phyloP scores from a whole-genome alignment of 139 green algal genomes.

The Micractinium conductrix region DNA sequence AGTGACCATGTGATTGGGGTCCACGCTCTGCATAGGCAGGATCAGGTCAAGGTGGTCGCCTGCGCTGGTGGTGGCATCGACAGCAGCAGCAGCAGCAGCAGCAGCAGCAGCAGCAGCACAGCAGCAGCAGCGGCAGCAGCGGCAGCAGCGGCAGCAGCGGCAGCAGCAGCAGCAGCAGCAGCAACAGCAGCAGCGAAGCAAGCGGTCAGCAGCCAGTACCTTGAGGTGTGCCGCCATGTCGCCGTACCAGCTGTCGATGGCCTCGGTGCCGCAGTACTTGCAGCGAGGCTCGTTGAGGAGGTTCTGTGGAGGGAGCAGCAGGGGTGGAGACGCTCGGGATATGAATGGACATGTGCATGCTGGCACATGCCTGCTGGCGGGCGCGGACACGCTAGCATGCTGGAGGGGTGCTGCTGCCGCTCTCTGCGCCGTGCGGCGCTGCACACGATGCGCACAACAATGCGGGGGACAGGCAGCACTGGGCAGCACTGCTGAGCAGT shows the following conservation, averaged over 20 bases:
- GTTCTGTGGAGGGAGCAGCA: constrained; percentile 3
- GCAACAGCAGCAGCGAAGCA: too few relatives aligned
- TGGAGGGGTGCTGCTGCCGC: too few relatives aligned
- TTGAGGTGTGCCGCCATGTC: constrained; percentile 57
- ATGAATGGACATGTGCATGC: too few relatives aligned
- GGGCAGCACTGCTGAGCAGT: not conserved
- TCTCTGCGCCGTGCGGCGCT: too few relatives aligned
- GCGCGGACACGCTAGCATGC: too few relatives aligned
- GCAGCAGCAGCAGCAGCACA: not conserved
- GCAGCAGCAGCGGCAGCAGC: too few relatives aligned
- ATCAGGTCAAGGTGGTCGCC: not conserved
- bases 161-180: too few relatives aligned
- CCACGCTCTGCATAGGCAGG: not conserved
- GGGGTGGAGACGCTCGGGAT: too few relatives aligned
- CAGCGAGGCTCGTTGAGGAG: constrained; percentile 53
- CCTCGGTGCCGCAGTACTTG: constrained; percentile 1
- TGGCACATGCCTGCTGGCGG: too few relatives aligned
- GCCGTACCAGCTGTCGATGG: constrained; percentile 43
- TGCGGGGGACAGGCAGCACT: not conserved
- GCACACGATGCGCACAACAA: not conserved
- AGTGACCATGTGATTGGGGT: constrained; percentile 54
- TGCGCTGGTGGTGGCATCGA: not conserved
- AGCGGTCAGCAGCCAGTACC: not conserved
- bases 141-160: too few relatives aligned
- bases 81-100: too few relatives aligned